Base-by-base conservation (phyloP, 495 filamentous ascomycete genomes). In the Niebla homalea region DNA sequence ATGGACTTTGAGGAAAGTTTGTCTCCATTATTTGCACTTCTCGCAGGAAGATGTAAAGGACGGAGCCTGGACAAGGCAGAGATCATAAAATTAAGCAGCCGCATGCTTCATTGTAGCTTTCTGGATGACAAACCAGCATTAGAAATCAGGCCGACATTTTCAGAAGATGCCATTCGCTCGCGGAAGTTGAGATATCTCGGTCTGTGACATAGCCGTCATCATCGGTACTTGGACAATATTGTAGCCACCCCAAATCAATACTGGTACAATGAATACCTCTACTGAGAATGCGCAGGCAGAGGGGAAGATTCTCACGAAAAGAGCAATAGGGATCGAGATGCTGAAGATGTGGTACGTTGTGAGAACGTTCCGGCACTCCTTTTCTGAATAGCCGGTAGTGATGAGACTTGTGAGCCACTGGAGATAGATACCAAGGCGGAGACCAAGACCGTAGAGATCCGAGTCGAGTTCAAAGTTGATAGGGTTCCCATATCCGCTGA, bases 401-500 rank as follows among this genome's bases (percentile, higher is more conserved):
- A 66, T 29, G 47, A 50, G 56, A 36, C 43, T 42, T 14, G 63
- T 54, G 36, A 60, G 23, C 60, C 63, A 64, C 60, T 66, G 64
- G 10, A 65, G 54, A 45, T 70, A 67, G 48, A 64, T 56, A 25
- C 66, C 64, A 32, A 67, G 26, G 16, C 67, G 55, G 51, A 68
- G 65, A 29, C 67, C 66, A 14, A 68, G 50, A 18, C 66, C 66
- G 51, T 68, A 67, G 42, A 67, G 55, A 46, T 67, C 66, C 14
- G 54, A 39, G 46, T 68, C 60, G 29, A 64, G 63, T 11, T 50
- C 40, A 50, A 68, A 55, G n/a, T n/a, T n/a, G n/a, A n/a, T n/a
- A n/a, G n/a, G n/a, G n/a, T n/a, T 12, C 44, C 18, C n/a, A n/a
- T n/a, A n/a, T n/a, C n/a, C n/a, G n/a, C n/a, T n/a, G 41, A n/a